Percentiles rank a stretch among this genome's conserved stretches.
These are phyloP conservation scores for Russula sp. DNA, from an alignment of 768 basidiomycete species.

Conservation along the genomic window DNA sequence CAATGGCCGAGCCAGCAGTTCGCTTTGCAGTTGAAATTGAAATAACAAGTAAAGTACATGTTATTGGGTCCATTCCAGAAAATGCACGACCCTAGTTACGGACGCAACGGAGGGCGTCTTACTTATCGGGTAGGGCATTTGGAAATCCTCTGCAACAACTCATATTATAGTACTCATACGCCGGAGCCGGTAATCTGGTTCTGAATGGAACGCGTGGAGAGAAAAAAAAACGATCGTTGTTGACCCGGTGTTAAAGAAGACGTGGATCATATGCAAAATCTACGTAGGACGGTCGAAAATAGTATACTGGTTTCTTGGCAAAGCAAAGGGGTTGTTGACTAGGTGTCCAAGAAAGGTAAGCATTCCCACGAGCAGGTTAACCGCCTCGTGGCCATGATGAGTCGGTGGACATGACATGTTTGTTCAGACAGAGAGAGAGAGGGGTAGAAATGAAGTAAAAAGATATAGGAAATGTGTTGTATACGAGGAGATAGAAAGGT, in stretches of 20 bases:
- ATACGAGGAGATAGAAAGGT: not conserved
- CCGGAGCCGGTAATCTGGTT: not conserved
- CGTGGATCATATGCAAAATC: not conserved
- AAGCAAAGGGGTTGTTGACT: constrained; percentile 1
- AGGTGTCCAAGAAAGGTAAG: constrained; percentile 6
- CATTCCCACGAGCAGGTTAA: not conserved
- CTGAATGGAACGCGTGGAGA: not conserved
- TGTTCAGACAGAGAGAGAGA: not conserved
- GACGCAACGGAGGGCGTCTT: too few species aligned
- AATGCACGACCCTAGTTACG: too few species aligned
- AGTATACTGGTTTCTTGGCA: not conserved
- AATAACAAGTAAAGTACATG: too few species aligned
- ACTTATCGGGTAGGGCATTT: too few species aligned
- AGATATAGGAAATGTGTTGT: not conserved
- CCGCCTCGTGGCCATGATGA: not conserved
- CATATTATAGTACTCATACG: too few species aligned
- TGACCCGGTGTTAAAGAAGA: not conserved
- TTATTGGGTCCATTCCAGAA: too few species aligned
- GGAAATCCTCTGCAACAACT: too few species aligned
- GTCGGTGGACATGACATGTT: not conserved
- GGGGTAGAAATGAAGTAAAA: too few species aligned
- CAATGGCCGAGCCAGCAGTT: constrained; percentile 14
- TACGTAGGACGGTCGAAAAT: not conserved
- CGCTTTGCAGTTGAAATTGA: too few species aligned
- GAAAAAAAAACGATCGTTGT: not conserved